Evolutionary conservation across 306 rosid species (phyloP).

Genomic region (Cucumis sativus): Cucumber_9930_V3 NC_026656.2:13776001-13776500

Average conservation of each 20-base stretch:
- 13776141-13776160: neutral
- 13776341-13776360: slow-evolving; percentile 64
- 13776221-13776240: neutral
- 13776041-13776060: slow-evolving; percentile 44
- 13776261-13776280: neutral
- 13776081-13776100: slow-evolving; percentile 32
- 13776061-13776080: slow-evolving; percentile 71
- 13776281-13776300: neutral
- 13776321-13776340: slow-evolving; percentile 58
- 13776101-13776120: neutral
- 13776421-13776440: neutral
- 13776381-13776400: slow-evolving; percentile 39
- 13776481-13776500: slow-evolving; percentile 71
- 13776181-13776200: neutral
- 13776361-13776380: slow-evolving; percentile 55
- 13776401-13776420: neutral
- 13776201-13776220: neutral
- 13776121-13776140: neutral
- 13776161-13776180: neutral
- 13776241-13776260: neutral
- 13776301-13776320: neutral
- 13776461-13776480: slow-evolving; percentile 59
- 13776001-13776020: slow-evolving; percentile 53
- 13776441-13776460: neutral
- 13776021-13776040: slow-evolving; percentile 77